These are phyloP conservation scores for Russula lepida DNA, from an alignment of 768 basidiomycete genomes.

Conservation along the genomic window DNA sequence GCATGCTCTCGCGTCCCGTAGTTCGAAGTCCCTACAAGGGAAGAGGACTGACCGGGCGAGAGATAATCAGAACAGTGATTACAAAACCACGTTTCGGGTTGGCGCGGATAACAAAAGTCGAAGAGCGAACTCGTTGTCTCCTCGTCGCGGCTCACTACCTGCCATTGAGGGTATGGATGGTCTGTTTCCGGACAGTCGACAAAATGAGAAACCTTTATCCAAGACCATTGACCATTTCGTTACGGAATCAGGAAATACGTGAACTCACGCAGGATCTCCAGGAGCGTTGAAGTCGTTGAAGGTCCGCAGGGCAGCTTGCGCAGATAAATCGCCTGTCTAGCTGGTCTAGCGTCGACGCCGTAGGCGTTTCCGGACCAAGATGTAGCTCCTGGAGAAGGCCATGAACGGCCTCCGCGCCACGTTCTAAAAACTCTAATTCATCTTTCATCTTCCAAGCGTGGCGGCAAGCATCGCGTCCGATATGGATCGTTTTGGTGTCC, in stretches of 20 bases:
- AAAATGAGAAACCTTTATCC: constrained; percentile 4
- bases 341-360: background rate
- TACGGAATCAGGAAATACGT: background rate
- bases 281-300: background rate
- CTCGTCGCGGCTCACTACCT: background rate
- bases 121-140: background rate
- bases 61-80: constrained; percentile 11
- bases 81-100: constrained; percentile 8
- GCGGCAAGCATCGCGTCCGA: constrained; percentile 18
- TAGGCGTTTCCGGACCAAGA: background rate
- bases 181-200: background rate
- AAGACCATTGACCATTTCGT: background rate
- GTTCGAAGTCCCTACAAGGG: background rate
- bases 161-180: constrained; percentile 5
- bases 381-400: background rate
- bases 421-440: background rate
- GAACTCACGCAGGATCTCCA: constrained; percentile 14
- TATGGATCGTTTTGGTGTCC: background rate
- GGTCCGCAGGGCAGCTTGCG: background rate
- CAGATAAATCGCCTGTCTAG: constrained; percentile 2
- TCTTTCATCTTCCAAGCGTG: constrained; percentile 12
- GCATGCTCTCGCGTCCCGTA: background rate
- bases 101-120: background rate
- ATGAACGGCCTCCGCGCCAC: constrained; percentile 6
- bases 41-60: background rate